These are phyloP conservation scores for Neurospora africana DNA, from an alignment of 495 filamentous ascomycete genomes.

Conservation along the genomic window DNA sequence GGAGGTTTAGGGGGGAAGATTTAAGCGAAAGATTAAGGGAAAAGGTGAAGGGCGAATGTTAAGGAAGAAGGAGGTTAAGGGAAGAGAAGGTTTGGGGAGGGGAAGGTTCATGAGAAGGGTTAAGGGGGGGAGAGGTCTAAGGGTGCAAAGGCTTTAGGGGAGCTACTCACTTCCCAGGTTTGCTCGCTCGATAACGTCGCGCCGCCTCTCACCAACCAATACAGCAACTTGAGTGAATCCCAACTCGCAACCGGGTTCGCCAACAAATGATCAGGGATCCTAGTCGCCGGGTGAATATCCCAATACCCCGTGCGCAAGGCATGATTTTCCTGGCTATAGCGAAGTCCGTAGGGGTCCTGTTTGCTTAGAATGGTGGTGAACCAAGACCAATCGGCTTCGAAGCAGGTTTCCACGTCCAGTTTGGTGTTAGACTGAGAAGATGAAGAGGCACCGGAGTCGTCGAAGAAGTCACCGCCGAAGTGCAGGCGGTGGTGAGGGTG, in stretches of 20 bases:
- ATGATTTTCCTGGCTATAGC: not conserved
- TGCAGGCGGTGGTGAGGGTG: not conserved
- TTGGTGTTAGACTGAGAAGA: not conserved
- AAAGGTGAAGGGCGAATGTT: not conserved
- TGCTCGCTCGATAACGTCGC: constrained; percentile 11
- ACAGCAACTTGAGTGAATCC: constrained; percentile 20
- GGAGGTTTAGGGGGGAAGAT: not conserved
- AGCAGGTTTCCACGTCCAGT: not conserved
- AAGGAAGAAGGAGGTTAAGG: not conserved
- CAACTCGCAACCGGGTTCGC: constrained; percentile 14
- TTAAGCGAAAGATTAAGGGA: not conserved
- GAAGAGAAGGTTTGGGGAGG: not conserved
- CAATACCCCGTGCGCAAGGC: constrained; percentile 1
- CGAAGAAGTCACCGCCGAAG: not conserved
- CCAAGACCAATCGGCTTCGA: constrained; percentile 10
- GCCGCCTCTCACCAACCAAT: constrained; percentile 28
- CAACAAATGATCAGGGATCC: constrained; percentile 25
- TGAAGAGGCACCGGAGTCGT: not conserved
- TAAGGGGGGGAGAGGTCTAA: not conserved
- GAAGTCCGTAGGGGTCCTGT: not conserved
- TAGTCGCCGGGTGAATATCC: constrained; percentile 19
- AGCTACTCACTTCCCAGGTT: constrained; percentile 25
- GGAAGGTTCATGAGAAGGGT: not conserved
- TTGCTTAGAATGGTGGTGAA: constrained; percentile 1
- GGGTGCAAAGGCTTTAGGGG: not conserved